A percentile compares a stretch with the other conserved stretches of the same genome.
phyloP scores from a whole-genome alignment of 1,284 basidiomycete species.

The Pterulicium gracile region DNA sequence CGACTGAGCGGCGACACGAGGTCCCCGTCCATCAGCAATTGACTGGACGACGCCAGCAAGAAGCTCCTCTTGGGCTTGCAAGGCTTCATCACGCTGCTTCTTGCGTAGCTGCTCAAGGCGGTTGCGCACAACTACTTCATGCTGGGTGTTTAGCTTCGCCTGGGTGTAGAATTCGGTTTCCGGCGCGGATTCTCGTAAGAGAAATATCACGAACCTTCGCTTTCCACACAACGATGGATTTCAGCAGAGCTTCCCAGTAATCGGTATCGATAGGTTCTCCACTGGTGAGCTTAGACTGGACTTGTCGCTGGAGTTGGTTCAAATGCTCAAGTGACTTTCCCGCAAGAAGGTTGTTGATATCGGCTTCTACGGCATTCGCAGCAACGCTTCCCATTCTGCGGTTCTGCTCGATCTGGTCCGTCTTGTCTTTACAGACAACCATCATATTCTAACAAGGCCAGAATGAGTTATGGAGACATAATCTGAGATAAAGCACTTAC shows the following conservation, averaged over 20 bases:
- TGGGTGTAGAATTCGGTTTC: slow-evolving; percentile 20
- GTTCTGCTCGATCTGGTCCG: slow-evolving; percentile 28
- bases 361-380: slow-evolving; percentile 70
- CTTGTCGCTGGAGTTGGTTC: slow-evolving; percentile 71
- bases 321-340: slow-evolving; percentile 84
- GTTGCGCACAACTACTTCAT: slow-evolving; percentile 94
- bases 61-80: slow-evolving; percentile 86
- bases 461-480: slow-evolving; percentile 9
- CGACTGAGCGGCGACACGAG: slow-evolving; percentile 20
- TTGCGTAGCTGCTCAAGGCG: slow-evolving; percentile 92
- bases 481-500: slow-evolving; percentile 34
- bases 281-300: slow-evolving; percentile 81
- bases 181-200: neutral
- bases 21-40: slow-evolving; percentile 31
- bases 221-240: slow-evolving; percentile 94
- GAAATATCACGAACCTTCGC: slow-evolving; percentile 61
- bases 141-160: slow-evolving; percentile 86
- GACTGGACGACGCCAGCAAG: slow-evolving; percentile 66
- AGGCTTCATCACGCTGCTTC: slow-evolving; percentile 89
- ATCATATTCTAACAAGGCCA: slow-evolving; percentile 95
- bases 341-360: slow-evolving; percentile 63
- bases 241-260: slow-evolving; percentile 93
- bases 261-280: slow-evolving; percentile 95
- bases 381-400: slow-evolving; percentile 37
- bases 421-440: slow-evolving; percentile 87